Evolutionary conservation across 345 rosid genomes (phyloP), one percentile per base, ranked within the genome.

Genomic region (Citrus reticulata): DNA sequence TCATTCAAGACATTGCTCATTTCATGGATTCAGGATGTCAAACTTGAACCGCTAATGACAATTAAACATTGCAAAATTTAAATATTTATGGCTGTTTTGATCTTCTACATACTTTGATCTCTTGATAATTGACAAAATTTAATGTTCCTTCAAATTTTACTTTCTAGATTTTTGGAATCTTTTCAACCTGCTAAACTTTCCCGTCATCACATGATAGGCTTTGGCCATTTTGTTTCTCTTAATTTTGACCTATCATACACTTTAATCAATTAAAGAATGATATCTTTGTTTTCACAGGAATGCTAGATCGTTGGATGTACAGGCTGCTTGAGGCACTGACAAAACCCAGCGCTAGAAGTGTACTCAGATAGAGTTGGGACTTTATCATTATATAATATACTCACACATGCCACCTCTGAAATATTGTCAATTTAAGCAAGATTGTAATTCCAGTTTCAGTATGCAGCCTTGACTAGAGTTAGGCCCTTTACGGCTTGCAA

Each of bases 221-320:
- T 16, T 8, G 5, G 62, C 70, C 27, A 29, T 35, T 8, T 20
- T 20, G 0, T 35, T 0, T 9, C 0, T 61, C 68, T 39, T 25
- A 6, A 62, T 19, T 10, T 29, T 7, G 5, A 17, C 16, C 11
- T 34, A 32, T 34, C 29, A 32, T n/a, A 16, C 67, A 4, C 37
- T 37, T 42, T 19, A 58, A 42, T 20, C 9, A 40, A 25, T 7
- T 34, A 22, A 61, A 16, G 32, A 35, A 39, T 4, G 57, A 51
- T 19, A 30, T 66, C n/a, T 16, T 70, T 10, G 60, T 46, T 42
- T 54, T 39, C 49, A 79, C 88, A 97, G 97, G 99, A 83, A 90
- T 97, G 98, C 84, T 97, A 75, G 99, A 97, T 85, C 93, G 99
- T 58, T 97, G 99, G 99, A 94, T 94, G 98, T 93, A 80, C 81